Base-by-base conservation (phyloP, 1,284 basidiomycete species). In the Ustilago vetiveriae region DNA sequence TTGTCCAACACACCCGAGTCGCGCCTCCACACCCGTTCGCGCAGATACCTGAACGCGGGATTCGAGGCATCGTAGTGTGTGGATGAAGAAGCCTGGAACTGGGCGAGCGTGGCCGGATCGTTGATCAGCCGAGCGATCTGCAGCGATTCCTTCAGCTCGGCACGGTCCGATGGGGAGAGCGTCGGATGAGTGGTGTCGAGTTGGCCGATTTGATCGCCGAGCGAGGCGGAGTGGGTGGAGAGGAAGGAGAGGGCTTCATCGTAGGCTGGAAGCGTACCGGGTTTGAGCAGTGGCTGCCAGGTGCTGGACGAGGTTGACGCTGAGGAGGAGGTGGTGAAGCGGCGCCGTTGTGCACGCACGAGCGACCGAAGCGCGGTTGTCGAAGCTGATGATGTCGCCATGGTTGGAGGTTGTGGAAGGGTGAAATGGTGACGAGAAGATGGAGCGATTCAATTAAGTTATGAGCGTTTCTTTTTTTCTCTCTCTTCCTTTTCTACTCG, bases 11-110 rank as follows among this genome's bases (percentile, higher is more conserved):
- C 49, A 8, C 69, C 69, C 10, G 62, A 56, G 22, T 63, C 49
- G 6, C 48, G 24, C 46, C 90, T 86, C 95, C 95, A 98, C 58
- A 86, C 85, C 71, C 91, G 87, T 83, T 97, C 92, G 3, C 90
- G 84, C 21, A 98, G 84, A 80, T 91, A 88, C 19, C 92, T 86
- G 80, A 93, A 90, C 1, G 91, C 88, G 0, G 88, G 86, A 63
- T 87, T 79, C 17, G 81, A 76, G 59, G 86, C 82, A 68, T 84
- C 82, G 50, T 82, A 64, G 8, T 13, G 6, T 4, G 63, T 59
- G 2, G 53, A n/a, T 3, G 37, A 23, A 10, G 53, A 57, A 6
- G 52, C 47, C 11, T 89, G 86, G 58, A 90, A 90, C 67, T 85
- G 87, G 88, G 90, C 92, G 69, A 91, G 84, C 10, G 89, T 87